Base-by-base conservation (phyloP, 2,329 filamentous ascomycete species). In the Fusarium sambucinum region DNA sequence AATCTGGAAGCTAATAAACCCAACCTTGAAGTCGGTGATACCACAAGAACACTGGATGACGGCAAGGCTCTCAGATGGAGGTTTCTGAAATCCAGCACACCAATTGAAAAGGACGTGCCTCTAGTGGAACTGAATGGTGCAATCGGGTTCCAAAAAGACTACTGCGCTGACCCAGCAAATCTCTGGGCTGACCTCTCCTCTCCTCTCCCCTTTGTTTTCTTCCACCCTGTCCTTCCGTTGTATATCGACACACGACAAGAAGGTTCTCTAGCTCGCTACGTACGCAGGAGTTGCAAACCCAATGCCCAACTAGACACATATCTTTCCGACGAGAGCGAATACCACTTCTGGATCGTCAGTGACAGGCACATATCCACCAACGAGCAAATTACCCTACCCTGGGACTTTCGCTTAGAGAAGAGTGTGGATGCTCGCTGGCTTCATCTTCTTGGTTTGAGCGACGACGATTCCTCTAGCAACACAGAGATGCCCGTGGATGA, bases 341-440 rank as follows among this genome's bases (percentile, higher is more conserved):
- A 95, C 75, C 93, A 96, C 76, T 97, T 98, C 78, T 97, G 95
- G 87, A 90, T 97, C 67, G 89, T 97, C 61, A 94, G 93, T 72
- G 92, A 92, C 71, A 87, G 91, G 54, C 85, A 90, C 37, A 94
- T 98, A 57, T 79, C 85, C 17, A 83, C 88, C 2, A 83, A 85
- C 40, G 88, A 89, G 73, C 87, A 89, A 73, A 88, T 87, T 73
- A 92, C 84, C 27, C 86, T 85, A 71, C 87, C 82, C 54, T 93
- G 84, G 92, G 92, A 89, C 75, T 95, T 85, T 80, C 87, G 79
- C 69, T 86, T 85, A 69, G 87, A 82, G 72, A 90, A 83, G 75
- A 86, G 81, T 65, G 80, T 83, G 3, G 82, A 82, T 55, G 77
- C 80, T 6, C 83, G 86, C 32, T 87, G 88, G 77, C 80, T 88